Conservation (phyloP, 768 basidiomycete genomes). For the Termitomyces sp. region DNA sequence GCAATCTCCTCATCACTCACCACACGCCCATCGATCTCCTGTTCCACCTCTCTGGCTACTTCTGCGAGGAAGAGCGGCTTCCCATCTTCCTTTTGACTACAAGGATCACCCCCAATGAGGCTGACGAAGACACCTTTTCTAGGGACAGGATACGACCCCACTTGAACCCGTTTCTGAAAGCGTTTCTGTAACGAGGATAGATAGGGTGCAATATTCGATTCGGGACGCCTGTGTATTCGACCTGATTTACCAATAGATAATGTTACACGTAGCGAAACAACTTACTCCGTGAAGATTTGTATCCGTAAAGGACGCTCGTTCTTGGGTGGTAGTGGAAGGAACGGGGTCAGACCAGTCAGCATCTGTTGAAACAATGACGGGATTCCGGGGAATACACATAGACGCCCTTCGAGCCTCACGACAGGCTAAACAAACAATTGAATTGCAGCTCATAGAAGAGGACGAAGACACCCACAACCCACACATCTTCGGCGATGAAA, state of each 20-base stretch:
- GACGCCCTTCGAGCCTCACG: conserved; percentile 77
- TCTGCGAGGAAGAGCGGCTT: conserved; percentile 43
- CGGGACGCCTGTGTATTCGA: conserved; percentile 47
- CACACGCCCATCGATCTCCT: conserved; percentile 51
- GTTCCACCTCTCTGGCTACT: conserved; percentile 62
- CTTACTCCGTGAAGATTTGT: conserved; percentile 80
- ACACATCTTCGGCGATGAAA: conserved; percentile 75
- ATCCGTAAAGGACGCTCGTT: conserved; percentile 72
- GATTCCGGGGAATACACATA: conserved; percentile 92
- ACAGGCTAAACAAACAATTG: conserved; percentile 56
- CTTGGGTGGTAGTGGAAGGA: conserved; percentile 75
- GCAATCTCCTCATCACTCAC: conserved; percentile 66
- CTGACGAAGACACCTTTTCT: conserved; percentile 68
- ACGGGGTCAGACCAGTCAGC: conserved; percentile 67
- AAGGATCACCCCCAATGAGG: conserved; percentile 53
- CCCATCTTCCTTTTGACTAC: conserved; percentile 42
- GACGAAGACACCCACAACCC: conserved; percentile 61
- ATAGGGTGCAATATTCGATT: conserved; percentile 83
- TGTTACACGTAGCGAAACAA: background rate
- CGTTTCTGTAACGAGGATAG: conserved; percentile 74
- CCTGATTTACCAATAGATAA: background rate
- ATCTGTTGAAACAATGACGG: conserved; percentile 82
- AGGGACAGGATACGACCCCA: conserved; percentile 74
- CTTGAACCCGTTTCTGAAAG: conserved; percentile 71
- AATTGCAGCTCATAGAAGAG: background rate